Evolutionary conservation across 2,329 filamentous ascomycete species (phyloP), one percentile per base, ranked within the genome.

Genomic region (Pezicula radicicola): DNA sequence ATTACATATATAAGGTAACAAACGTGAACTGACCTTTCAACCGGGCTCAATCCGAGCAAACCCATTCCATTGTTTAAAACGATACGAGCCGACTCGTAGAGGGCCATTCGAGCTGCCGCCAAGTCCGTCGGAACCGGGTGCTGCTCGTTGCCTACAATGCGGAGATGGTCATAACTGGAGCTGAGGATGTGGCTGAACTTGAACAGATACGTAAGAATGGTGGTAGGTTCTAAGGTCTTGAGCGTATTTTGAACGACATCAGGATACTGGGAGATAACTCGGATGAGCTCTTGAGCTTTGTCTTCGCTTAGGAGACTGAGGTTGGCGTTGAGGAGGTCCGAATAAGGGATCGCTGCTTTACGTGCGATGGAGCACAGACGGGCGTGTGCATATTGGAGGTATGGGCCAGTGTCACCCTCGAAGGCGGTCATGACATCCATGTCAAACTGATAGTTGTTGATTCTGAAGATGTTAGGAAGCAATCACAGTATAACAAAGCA

Each of bases 61-160:
- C 80, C 79, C 91, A 96, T 95, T 55, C 89, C 91, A 69, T 94
- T 96, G 63, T 80, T 79, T 57, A 96, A 75, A 35, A 93, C 89
- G 55, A 85, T 84, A 63, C 87, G 80, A 6, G 89, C 87, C 3
- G 86, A 78, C 60, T 87, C 84, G 68, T 95, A 96, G 60, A 96
- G 72, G 10, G 88, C 88, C 79, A 91, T 82, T 60, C 90, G 79
- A 25, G 88, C 86, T 63, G 75, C 71, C 76, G 88, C 85, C 50
- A 91, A 72, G 66, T 88, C 84, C 9, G 30, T 3, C 30, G 30
- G 4, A 10, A 33, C 30, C 9, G 30, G 30, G 30, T 33, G 30
- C 28, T 75, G 76, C 70, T 93, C 88, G 55, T 84, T 88, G 49
- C 89, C 88, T n/a, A 95, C 83, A 49, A 94, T 89, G 65, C 88